Evolutionary conservation across 257 asterid species (phyloP).

Genomic region (Mitragyna speciosa): DNA sequence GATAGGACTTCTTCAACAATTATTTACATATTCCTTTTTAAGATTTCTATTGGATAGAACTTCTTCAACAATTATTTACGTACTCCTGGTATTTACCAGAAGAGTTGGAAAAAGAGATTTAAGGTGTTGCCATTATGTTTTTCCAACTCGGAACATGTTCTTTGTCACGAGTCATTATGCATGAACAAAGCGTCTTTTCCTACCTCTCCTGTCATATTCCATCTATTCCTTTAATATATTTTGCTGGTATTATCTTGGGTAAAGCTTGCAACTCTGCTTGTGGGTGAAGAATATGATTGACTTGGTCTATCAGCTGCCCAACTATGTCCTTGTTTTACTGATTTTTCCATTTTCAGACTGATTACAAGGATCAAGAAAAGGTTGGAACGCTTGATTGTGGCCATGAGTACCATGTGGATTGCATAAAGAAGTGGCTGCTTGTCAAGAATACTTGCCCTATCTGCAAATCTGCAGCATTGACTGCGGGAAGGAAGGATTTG

Average conservation of each 20-base stretch:
- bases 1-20: background rate
- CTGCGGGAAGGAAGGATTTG: conserved; percentile 31
- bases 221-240: background rate
- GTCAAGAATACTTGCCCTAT: conserved; percentile 69
- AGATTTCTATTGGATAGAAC: background rate
- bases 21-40: background rate
- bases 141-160: background rate
- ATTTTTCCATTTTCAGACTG: conserved; percentile 36
- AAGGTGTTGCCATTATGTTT: background rate
- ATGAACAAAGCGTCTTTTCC: conserved; percentile 4
- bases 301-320: background rate
- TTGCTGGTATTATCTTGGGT: background rate
- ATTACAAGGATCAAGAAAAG: conserved; percentile 48
- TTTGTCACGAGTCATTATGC: background rate
- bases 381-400: conserved; percentile 60
- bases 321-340: background rate
- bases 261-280: background rate
- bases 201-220: background rate
- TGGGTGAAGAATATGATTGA: background rate
- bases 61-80: background rate
- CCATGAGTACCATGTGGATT: conserved; percentile 70
- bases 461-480: conserved; percentile 70
- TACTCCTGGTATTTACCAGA: background rate
- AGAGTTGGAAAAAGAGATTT: background rate
- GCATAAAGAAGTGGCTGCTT: conserved; percentile 67